Percentiles rank a stretch among this genome's conserved stretches.
Conservation (phyloP, 2,329 filamentous ascomycete genomes). For the Ascosphaera pollenicola region DNA sequence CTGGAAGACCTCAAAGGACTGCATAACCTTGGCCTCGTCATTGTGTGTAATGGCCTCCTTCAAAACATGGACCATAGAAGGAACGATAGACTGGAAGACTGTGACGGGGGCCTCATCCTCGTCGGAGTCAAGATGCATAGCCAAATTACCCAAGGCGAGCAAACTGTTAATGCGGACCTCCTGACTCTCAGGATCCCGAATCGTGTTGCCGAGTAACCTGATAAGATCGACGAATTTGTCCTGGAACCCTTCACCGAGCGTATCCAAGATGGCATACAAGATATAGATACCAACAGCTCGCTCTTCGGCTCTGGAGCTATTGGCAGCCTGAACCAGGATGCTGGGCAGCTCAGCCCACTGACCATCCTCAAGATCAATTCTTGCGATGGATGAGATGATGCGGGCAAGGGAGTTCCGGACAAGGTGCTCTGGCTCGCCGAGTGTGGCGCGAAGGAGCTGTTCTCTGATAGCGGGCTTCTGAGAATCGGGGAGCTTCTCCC, state of each 20-base stretch:
- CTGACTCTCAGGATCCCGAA: constrained; percentile 71
- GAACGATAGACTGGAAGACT: constrained; percentile 59
- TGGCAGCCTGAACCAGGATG: constrained; percentile 57
- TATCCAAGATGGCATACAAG: constrained; percentile 76
- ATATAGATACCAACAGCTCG: constrained; percentile 86
- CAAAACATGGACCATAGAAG: constrained; percentile 71
- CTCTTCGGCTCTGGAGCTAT: constrained; percentile 50
- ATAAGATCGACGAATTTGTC: constrained; percentile 65
- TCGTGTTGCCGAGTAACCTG: constrained; percentile 62
- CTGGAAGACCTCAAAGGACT: constrained; percentile 93
- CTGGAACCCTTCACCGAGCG: constrained; percentile 62
- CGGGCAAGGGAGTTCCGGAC: constrained; percentile 74
- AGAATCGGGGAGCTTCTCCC: constrained; percentile 47
- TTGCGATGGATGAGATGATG: constrained; percentile 68
- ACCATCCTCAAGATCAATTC: constrained; percentile 65
- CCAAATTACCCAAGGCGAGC: constrained; percentile 67
- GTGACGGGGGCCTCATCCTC: constrained; percentile 55
- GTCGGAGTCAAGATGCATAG: constrained; percentile 71
- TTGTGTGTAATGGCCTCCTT: constrained; percentile 59
- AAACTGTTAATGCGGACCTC: constrained; percentile 92
- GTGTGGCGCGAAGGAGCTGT: constrained; percentile 61
- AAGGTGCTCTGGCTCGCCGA: constrained; percentile 55
- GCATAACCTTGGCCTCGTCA: constrained; percentile 73
- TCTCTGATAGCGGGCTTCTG: constrained; percentile 65
- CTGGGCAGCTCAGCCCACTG: constrained; percentile 67